These are phyloP conservation scores for Sporothrix phasma DNA, from an alignment of 2,329 filamentous ascomycete genomes.

Conservation along the genomic window DNA sequence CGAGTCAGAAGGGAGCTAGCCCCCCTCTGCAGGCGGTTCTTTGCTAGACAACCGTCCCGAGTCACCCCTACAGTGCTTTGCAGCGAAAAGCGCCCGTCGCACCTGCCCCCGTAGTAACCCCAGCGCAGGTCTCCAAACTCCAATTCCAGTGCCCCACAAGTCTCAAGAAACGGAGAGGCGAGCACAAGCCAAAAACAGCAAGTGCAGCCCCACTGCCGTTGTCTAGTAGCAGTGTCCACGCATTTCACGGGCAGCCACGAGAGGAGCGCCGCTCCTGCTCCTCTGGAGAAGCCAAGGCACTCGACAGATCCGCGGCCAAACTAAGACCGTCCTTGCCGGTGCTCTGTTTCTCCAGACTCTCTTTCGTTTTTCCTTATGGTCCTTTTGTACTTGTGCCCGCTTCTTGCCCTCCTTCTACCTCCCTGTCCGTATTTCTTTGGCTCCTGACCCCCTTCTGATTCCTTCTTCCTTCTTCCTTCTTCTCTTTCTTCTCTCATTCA, in stretches of 20 bases:
- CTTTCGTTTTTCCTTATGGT: conserved; percentile 3
- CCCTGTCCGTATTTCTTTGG: conserved; percentile 3
- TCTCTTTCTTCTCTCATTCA: background rate
- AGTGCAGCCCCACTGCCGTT: background rate
- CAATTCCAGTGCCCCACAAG: background rate
- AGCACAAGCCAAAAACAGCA: conserved; percentile 13
- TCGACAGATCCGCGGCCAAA: conserved; percentile 8
- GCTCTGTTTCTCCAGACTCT: conserved; percentile 4
- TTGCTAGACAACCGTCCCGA: background rate
- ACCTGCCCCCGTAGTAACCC: background rate
- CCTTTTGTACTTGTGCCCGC: background rate
- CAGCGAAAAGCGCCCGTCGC: background rate
- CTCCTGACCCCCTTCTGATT: background rate
- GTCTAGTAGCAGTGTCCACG: background rate
- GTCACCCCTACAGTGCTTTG: background rate
- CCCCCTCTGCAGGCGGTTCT: background rate
- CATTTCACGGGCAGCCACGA: background rate
- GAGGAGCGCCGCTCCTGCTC: background rate
- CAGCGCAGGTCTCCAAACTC: background rate
- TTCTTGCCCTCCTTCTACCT: background rate
- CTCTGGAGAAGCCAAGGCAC: conserved; percentile 3
- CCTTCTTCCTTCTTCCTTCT: background rate
- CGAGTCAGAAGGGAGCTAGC: background rate
- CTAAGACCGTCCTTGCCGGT: background rate
- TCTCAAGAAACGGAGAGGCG: background rate